Evolutionary conservation across 2,329 filamentous ascomycete genomes (phyloP), one percentile per base, ranked within the genome.

Genomic region (Trichophaea hybrida): DNA sequence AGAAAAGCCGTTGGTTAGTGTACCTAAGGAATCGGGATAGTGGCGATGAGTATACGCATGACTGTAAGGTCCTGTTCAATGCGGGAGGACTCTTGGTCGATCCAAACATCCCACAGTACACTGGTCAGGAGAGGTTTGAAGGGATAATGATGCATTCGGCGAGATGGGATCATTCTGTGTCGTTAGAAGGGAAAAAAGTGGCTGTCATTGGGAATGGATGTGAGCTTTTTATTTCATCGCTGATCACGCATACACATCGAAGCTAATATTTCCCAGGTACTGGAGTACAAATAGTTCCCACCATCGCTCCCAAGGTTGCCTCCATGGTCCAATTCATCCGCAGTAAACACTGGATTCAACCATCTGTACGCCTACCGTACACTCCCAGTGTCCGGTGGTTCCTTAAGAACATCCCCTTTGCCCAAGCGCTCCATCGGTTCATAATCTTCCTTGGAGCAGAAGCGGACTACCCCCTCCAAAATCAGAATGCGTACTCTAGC

Each of bases 131-230:
- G 8, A 71, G 69, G 2, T 82, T 81, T 66, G 70, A 77, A 61
- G 79, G 79, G 4, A 69, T 74, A 15, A 72, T 80, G 43, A 78
- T 81, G 60, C 80, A 82, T 64, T 79, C 79, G 0, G 78, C 79
- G 4, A 70, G 77, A 57, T 82, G 79, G 80, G 73, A 78, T 50
- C 70, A 75, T 13, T 72, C 72, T 4, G 70, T 79, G 38, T 75
- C 80, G 59, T 70, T 81, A n/a, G 72, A 73, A 12, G 75, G 74
- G 59, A 82, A 81, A 66, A 72, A 81, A 63, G 76, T 82, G 1
- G 71, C 81, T 10, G 76, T 82, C 7, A 69, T 82, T 51, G 80
- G 79, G 4, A 80, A 78, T 2, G 80, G 80, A n/a, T 82, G 79
- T 67, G 78, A 74, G 61, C 43, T 13, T 8, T 7, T n/a, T n/a